Percentiles rank a stretch among this genome's conserved stretches.
Evolutionary conservation across 2,329 filamentous ascomycete species (phyloP).

Genomic region (Cytospora piceicola): DNA sequence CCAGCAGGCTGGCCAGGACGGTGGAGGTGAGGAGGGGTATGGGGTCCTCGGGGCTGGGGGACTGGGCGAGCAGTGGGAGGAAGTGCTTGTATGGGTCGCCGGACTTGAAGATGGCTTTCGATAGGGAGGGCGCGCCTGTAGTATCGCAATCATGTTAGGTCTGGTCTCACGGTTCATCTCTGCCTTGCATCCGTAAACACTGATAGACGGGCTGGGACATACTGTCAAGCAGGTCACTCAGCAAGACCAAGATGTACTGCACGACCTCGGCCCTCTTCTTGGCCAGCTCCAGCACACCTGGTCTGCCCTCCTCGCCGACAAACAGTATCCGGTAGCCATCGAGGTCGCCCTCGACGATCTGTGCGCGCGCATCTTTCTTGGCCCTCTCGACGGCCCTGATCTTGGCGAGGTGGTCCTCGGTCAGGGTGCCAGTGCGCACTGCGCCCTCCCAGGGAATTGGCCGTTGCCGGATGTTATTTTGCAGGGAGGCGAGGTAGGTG

Average conservation of each 20-base stretch:
- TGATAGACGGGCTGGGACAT: constrained; percentile 38
- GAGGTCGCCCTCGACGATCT: constrained; percentile 79
- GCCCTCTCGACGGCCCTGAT: constrained; percentile 97
- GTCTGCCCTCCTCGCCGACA: constrained; percentile 71
- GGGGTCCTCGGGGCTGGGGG: constrained; percentile 73
- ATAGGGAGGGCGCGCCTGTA: constrained; percentile 77
- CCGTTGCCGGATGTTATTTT: constrained; percentile 95
- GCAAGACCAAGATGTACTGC: constrained; percentile 90
- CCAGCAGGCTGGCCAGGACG: constrained; percentile 80
- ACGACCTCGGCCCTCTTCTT: constrained; percentile 87
- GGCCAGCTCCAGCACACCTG: constrained; percentile 79
- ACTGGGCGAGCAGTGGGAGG: constrained; percentile 79
- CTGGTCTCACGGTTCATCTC: background rate
- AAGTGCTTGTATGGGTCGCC: constrained; percentile 81
- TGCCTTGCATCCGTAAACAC: background rate
- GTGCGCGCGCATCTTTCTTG: constrained; percentile 84
- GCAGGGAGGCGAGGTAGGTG: constrained; percentile 80
- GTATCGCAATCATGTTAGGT: constrained; percentile 6
- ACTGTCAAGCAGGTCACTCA: constrained; percentile 88
- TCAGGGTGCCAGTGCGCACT: constrained; percentile 89
- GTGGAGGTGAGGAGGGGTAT: constrained; percentile 89
- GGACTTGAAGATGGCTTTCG: constrained; percentile 74
- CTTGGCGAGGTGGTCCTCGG: constrained; percentile 89
- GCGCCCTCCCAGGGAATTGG: constrained; percentile 98
- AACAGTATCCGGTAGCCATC: constrained; percentile 81